phyloP scores from a whole-genome alignment of 768 basidiomycete species.

The Chalciporus chontae region DNA sequence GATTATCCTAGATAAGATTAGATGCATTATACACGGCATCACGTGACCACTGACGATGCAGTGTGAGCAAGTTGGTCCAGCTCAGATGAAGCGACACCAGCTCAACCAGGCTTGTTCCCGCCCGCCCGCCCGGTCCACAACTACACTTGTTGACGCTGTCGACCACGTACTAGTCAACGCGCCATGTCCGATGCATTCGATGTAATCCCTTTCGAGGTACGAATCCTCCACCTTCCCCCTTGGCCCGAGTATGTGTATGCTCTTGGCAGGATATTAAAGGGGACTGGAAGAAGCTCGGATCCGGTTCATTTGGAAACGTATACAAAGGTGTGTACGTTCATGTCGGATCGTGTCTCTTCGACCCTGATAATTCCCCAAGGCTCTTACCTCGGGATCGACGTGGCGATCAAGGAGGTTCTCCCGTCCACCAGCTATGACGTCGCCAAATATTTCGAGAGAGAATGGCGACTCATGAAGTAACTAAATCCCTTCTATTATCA shows the following conservation, averaged over 20 bases:
- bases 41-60: too few relatives aligned
- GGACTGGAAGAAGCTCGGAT: constrained; percentile 84
- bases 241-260: not conserved
- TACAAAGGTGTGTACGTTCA: constrained; percentile 61
- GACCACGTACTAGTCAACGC: not conserved
- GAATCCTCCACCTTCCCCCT: constrained; percentile 17
- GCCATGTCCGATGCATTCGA: constrained; percentile 71
- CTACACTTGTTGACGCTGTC: not conserved
- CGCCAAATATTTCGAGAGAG: constrained; percentile 96
- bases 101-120: constrained; percentile 1
- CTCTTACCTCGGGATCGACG: constrained; percentile 90
- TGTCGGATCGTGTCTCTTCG: not conserved
- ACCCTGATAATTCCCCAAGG: constrained; percentile 41
- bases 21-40: too few relatives aligned
- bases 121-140: not conserved
- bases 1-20: constrained; percentile 11
- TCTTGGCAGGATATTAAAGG: constrained; percentile 73
- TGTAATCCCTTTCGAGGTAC: constrained; percentile 81
- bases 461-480: constrained; percentile 94
- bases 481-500: constrained; percentile 8
- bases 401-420: constrained; percentile 95
- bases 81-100: too few relatives aligned
- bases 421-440: constrained; percentile 92
- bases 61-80: too few relatives aligned
- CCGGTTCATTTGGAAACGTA: constrained; percentile 92